Percentiles rank a stretch among this genome's conserved stretches.
Evolutionary conservation across 2,329 filamentous ascomycete genomes (phyloP).

Genomic region (Triangularia setosa): DNA sequence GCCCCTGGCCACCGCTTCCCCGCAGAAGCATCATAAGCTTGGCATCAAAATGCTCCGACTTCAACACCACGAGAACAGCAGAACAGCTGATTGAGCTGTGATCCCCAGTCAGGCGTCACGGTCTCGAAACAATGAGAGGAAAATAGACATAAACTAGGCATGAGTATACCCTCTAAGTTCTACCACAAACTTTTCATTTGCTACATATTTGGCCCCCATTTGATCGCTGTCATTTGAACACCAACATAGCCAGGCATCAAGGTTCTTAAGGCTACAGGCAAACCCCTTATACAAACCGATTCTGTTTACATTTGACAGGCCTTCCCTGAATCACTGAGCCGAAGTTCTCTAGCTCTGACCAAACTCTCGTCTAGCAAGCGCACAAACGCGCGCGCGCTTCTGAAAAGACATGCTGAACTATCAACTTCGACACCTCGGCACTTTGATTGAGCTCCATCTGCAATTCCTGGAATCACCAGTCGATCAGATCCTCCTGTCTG

Average conservation of each 20-base stretch:
- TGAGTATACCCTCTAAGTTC: too few relatives aligned
- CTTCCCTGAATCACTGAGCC: neutral
- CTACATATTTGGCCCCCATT: neutral
- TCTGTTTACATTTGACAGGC: neutral
- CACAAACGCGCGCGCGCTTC: neutral
- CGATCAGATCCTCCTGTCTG: neutral
- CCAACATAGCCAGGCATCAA: neutral
- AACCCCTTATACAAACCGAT: neutral
- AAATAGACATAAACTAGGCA: neutral
- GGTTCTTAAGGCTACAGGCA: neutral
- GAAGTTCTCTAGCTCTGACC: neutral
- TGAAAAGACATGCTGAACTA: neutral
- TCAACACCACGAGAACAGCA: neutral
- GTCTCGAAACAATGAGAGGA: neutral
- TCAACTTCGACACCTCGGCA: neutral
- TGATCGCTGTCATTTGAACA: neutral
- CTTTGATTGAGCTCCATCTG: neutral
- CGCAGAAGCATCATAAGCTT: neutral
- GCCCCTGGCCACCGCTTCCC: conserved; percentile 12
- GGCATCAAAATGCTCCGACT: neutral
- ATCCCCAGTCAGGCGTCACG: neutral
- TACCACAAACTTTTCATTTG: neutral
- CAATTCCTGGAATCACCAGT: too few relatives aligned
- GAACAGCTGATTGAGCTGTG: neutral
- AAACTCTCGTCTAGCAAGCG: neutral